These are phyloP conservation scores for Lactarius quietus DNA, from an alignment of 768 basidiomycete species.

Conservation along the genomic window DNA sequence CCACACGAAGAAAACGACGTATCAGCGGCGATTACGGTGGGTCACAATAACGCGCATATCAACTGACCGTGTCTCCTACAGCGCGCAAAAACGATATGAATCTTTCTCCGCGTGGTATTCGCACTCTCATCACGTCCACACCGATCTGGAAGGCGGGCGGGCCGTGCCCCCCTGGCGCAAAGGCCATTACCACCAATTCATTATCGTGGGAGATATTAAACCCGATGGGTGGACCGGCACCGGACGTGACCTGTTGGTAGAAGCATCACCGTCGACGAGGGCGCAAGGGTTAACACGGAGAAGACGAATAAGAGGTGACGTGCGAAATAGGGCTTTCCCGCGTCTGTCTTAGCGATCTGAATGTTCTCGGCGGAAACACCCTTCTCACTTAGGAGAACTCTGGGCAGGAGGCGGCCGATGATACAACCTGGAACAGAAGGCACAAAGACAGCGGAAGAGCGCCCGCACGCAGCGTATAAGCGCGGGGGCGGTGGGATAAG, in stretches of 20 bases:
- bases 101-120: constrained; percentile 54
- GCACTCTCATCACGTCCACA: constrained; percentile 78
- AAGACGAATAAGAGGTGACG: constrained; percentile 30
- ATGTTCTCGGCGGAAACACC: constrained; percentile 48
- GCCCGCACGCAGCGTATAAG: neutral
- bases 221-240: constrained; percentile 52
- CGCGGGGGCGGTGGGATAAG: neutral
- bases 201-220: constrained; percentile 86
- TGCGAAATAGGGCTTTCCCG: constrained; percentile 77
- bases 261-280: neutral
- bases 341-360: constrained; percentile 52
- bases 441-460: neutral
- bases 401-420: constrained; percentile 70
- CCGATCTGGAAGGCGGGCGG: constrained; percentile 60
- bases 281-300: neutral
- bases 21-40: constrained; percentile 16
- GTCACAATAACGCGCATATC: constrained; percentile 1
- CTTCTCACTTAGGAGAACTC: constrained; percentile 56
- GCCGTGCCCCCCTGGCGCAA: constrained; percentile 43
- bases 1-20: neutral
- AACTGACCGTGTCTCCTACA: constrained; percentile 60
- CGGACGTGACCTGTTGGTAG: constrained; percentile 41
- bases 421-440: constrained; percentile 53
- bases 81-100: constrained; percentile 59
- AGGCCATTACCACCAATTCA: constrained; percentile 64